Percentiles rank a stretch among this genome's conserved stretches.
These are phyloP conservation scores for Darksidea phi DNA, from an alignment of 495 filamentous ascomycete genomes.

Conservation along the genomic window DNA sequence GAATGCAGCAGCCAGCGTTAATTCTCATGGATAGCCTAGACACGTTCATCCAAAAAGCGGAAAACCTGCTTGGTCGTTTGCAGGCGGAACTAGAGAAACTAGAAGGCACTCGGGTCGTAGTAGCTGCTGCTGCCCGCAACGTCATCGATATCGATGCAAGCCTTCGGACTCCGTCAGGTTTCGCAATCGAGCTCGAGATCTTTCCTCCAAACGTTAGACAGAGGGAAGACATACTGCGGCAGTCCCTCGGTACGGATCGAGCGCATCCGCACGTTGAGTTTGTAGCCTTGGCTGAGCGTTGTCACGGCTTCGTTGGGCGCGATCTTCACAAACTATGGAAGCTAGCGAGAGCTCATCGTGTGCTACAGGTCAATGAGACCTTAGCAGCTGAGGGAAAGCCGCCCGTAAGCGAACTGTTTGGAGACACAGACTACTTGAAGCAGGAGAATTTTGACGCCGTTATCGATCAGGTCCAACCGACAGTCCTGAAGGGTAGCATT, in stretches of 20 bases:
- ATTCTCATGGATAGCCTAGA: constrained; percentile 83
- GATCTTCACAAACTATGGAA: constrained; percentile 48
- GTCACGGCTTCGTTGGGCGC: constrained; percentile 68
- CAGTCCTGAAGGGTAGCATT: constrained; percentile 87
- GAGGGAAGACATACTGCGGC: constrained; percentile 60
- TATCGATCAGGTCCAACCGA: constrained; percentile 64
- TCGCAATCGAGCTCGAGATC: constrained; percentile 67
- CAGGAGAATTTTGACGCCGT: constrained; percentile 57
- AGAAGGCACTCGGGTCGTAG: constrained; percentile 53
- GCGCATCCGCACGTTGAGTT: constrained; percentile 37
- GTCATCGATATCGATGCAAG: constrained; percentile 69
- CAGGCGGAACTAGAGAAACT: constrained; percentile 48
- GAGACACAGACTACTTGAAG: constrained; percentile 23
- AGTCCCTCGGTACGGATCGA: constrained; percentile 18
- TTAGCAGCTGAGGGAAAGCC: constrained; percentile 1
- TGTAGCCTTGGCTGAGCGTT: constrained; percentile 52
- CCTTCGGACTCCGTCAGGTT: constrained; percentile 44
- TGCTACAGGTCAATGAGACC: neutral
- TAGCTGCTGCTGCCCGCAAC: constrained; percentile 72
- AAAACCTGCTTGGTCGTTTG: constrained; percentile 41
- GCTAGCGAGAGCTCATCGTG: constrained; percentile 21
- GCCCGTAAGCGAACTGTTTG: constrained; percentile 5
- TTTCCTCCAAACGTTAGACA: constrained; percentile 64
- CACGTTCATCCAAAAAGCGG: constrained; percentile 63
- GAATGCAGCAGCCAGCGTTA: constrained; percentile 70